phyloP scores from a whole-genome alignment of 805 yeast genomes.

The Wickerhamiella hasegawae region DNA sequence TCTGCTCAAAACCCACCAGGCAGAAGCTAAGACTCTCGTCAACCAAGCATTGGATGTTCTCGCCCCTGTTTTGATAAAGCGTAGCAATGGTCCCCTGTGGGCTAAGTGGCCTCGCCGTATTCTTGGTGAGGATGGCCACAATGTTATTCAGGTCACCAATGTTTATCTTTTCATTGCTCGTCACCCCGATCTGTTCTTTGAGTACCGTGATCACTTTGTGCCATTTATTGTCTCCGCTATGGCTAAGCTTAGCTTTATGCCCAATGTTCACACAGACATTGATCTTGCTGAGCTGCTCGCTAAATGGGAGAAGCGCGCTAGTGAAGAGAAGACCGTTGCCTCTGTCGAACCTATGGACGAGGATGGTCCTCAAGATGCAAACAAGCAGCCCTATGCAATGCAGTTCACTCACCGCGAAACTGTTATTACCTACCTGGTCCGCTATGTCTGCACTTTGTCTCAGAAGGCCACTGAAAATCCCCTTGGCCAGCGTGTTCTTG shows the following conservation, averaged over 20 bases:
- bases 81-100: constrained; percentile 56
- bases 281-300: constrained; percentile 76
- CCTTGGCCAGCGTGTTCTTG: constrained; percentile 64
- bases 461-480: constrained; percentile 75
- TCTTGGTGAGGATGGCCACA: constrained; percentile 76
- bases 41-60: constrained; percentile 74
- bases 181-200: constrained; percentile 70
- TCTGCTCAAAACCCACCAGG: constrained; percentile 63
- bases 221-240: constrained; percentile 81
- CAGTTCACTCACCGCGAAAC: constrained; percentile 78
- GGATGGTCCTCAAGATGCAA: constrained; percentile 24
- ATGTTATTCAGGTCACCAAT: constrained; percentile 68
- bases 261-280: constrained; percentile 72
- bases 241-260: constrained; percentile 73
- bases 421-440: constrained; percentile 70
- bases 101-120: constrained; percentile 90
- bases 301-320: constrained; percentile 55
- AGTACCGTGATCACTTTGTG: constrained; percentile 76
- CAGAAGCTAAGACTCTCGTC: constrained; percentile 69
- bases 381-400: constrained; percentile 35
- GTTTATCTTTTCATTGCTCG: constrained; percentile 80
- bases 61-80: constrained; percentile 69
- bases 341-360: constrained; percentile 10
- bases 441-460: constrained; percentile 76
- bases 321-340: constrained; percentile 11